Evolutionary conservation across 306 rosid genomes (phyloP), one percentile per base, ranked within the genome.

Genomic region (Phaseolus lunatus): DNA sequence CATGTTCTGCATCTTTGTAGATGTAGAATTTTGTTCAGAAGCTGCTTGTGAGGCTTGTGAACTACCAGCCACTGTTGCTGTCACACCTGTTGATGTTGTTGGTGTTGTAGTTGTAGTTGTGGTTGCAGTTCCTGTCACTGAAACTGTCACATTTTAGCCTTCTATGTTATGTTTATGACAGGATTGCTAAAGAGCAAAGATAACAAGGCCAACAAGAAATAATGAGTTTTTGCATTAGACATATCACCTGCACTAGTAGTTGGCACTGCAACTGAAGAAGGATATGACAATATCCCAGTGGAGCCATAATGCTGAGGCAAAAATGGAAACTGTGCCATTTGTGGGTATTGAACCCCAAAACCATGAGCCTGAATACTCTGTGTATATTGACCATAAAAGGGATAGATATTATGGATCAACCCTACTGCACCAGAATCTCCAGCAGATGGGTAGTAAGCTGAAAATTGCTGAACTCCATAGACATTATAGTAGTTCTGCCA

Each of bases 391-490:
- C 88, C 82, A 78, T 89, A 92, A n/a, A 50, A 84, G 16, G 98
- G 98, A 85, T 92, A 92, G 43, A 85, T 61, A 80, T 85, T 90
- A 15, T 78, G 92, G 71, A 81, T 77, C 85, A 91, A 75, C 41
- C 91, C 92, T 7, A 88, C 70, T 33, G 86, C 45, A 27, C 93
- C 98, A 41, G 95, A 77, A 56, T 80, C 86, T 75, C 92, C 93
- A 56, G 80, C 27, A 0, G 91, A 49, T 39, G 92, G 59, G 70
- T 87, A 86, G 77, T 92, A 90, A 26, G 96, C 96, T 61, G 95
- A 81, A 75, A 84, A 82, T 20, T 90, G 97, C 74, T 92, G 97
- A 71, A 91, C 90, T 35, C 98, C 96, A 86, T 92, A 94, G n/a
- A 89, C 84, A 85, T 87, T 63, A 50, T 90, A 90, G 75, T 92